Evolutionary conservation across 768 basidiomycete genomes (phyloP).

Genomic region (Crepidotus variabilis): DNA sequence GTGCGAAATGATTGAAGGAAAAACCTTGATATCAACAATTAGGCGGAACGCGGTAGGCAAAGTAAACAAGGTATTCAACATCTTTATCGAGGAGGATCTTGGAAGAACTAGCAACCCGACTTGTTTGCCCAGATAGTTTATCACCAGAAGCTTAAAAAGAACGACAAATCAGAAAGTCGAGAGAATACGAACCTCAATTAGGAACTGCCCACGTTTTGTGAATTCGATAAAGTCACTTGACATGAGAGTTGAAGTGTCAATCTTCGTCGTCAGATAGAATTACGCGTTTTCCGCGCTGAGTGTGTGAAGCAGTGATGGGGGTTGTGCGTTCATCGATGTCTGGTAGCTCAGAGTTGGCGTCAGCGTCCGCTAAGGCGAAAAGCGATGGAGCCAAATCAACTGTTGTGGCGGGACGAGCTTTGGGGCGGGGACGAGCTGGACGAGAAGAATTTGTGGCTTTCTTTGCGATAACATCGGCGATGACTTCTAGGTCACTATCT

Average conservation of each 20-base stretch:
- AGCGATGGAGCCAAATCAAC: no score
- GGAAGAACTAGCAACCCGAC: background rate
- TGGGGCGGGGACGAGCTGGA: conserved; percentile 15
- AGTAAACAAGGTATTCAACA: background rate
- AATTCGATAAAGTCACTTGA: background rate
- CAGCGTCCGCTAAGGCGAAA: no score
- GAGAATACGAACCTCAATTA: background rate
- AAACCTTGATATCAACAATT: background rate
- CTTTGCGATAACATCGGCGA: conserved; percentile 10
- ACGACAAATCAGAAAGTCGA: background rate
- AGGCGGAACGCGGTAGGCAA: background rate
- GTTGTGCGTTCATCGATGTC: background rate
- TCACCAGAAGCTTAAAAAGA: background rate
- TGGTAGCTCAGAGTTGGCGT: background rate
- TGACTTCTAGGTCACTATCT: conserved; percentile 21
- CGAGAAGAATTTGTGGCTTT: background rate
- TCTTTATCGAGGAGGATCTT: background rate
- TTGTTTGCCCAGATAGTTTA: background rate
- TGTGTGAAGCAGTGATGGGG: background rate
- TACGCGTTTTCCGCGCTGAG: conserved; percentile 23
- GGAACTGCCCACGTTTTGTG: background rate
- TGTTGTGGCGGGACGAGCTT: background rate
- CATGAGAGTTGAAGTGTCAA: conserved; percentile 8
- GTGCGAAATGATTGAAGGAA: background rate
- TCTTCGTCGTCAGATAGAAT: conserved; percentile 32